Evolutionary conservation across 257 asterid genomes (phyloP).

Genomic region (Fraxinus cuspidata): DNA sequence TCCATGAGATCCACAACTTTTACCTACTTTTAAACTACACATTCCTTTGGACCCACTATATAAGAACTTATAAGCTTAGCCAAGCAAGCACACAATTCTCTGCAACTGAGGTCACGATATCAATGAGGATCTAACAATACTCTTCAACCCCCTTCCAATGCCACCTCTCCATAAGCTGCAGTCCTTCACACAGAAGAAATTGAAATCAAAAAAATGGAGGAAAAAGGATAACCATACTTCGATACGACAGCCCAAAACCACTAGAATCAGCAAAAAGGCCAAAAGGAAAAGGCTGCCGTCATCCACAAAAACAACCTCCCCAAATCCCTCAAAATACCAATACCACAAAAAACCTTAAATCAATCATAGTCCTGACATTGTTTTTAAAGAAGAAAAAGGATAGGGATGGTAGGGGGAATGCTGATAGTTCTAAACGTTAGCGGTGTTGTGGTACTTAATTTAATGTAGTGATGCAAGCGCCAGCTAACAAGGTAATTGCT

Average conservation of each 20-base stretch:
- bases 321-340: conserved; percentile 2
- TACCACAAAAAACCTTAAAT: background rate
- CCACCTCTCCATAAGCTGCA: background rate
- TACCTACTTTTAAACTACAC: too few species aligned
- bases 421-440: background rate
- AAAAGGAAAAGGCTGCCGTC: background rate
- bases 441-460: background rate
- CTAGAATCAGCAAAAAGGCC: background rate
- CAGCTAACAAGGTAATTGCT: background rate
- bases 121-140: background rate
- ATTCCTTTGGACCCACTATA: too few species aligned
- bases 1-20: too few species aligned
- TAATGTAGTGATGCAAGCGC: background rate
- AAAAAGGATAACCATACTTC: background rate
- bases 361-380: background rate
- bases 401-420: background rate
- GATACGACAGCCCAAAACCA: background rate
- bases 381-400: background rate
- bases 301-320: background rate
- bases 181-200: background rate
- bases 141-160: background rate
- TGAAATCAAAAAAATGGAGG: background rate
- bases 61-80: too few species aligned
- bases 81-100: too few species aligned
- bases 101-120: background rate